Base-by-base conservation (phyloP, 768 basidiomycete species). In the Lactifluus hygrophoroides region DNA sequence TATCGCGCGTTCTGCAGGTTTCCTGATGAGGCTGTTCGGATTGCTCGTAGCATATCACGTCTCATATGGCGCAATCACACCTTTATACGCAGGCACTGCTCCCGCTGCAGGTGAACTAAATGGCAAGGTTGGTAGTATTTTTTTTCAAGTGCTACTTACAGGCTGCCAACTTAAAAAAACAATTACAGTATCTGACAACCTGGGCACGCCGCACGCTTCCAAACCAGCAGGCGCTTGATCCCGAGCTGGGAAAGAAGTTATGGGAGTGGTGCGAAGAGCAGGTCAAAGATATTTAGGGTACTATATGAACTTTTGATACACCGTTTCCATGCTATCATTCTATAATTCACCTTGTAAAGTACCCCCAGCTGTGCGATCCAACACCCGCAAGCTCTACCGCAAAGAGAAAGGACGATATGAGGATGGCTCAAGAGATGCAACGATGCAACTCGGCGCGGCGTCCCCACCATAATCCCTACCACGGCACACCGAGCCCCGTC, bases 201-300 rank as follows among this genome's bases (percentile, higher is more conserved):
- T 64, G 60, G 60, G 63, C 60, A 10, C 63, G 60, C 16, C 7
- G 46, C 40, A 27, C 52, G 27, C 56, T 54, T 30, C 44, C 55
- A 5, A 40, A 61, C 52, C 27, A 48, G 32, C 48, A 43, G 16
- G 54, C 62, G 3, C 28, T 56, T 21, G 51, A 67, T 45, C 17
- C 21, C 21, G 59, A 57, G 35, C 46, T 56, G 2, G 64, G 47
- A 16, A 42, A 43, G 43, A 62, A 53, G 53, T 44, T 69, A 5
- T 69, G 68, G 69, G 38, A 52, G 3, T 68, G 65, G 64, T 53
- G 66, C 3, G 68, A 69, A 58, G 63, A 66, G 30, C 63, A 65
- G 28, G 43, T 58, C 17, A 57, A 54, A 7, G 49, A 51, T 35
- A 35, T 32, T 32, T 32, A 32, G 32, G 5, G 5, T 32, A 32